Conservation (phyloP, 768 basidiomycete genomes). For the Tylopilus vinaceipallidus region DNA sequence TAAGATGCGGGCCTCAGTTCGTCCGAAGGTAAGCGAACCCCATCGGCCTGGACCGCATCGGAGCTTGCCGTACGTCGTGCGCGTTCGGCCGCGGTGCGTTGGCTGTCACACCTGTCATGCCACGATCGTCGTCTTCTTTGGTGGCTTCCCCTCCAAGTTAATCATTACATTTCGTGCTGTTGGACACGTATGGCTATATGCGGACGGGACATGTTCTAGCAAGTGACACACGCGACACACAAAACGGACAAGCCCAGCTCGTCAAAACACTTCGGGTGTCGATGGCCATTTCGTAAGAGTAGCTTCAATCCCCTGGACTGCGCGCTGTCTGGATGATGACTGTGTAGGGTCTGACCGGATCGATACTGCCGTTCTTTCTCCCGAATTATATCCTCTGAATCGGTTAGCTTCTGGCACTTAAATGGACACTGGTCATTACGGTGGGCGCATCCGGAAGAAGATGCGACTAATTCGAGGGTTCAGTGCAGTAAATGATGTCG, state of each 20-base stretch:
- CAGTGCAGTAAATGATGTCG: neutral
- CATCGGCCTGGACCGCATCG: too few species aligned
- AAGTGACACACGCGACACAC: neutral
- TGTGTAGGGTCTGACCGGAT: neutral
- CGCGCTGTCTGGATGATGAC: neutral
- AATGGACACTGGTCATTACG: constrained; percentile 8
- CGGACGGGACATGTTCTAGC: neutral
- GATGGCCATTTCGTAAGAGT: neutral
- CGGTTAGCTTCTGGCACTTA: constrained; percentile 15
- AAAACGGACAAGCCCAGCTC: neutral
- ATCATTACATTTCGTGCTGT: constrained; percentile 4
- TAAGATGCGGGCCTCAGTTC: too few species aligned
- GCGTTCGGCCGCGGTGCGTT: constrained; percentile 9
- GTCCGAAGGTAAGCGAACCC: too few species aligned
- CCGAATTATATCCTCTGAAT: constrained; percentile 9
- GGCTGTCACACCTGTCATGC: constrained; percentile 16
- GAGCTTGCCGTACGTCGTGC: constrained; percentile 7
- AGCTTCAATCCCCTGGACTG: neutral
- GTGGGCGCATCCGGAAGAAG: constrained; percentile 9
- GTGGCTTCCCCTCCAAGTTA: constrained; percentile 11
- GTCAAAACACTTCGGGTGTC: neutral
- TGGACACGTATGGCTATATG: constrained; percentile 6
- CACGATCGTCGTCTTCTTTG: constrained; percentile 24
- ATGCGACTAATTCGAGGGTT: constrained; percentile 18
- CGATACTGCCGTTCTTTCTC: constrained; percentile 10